phyloP scores from a whole-genome alignment of 176 grass and related monocot genomes.

The Ensete ventricosum region DNA sequence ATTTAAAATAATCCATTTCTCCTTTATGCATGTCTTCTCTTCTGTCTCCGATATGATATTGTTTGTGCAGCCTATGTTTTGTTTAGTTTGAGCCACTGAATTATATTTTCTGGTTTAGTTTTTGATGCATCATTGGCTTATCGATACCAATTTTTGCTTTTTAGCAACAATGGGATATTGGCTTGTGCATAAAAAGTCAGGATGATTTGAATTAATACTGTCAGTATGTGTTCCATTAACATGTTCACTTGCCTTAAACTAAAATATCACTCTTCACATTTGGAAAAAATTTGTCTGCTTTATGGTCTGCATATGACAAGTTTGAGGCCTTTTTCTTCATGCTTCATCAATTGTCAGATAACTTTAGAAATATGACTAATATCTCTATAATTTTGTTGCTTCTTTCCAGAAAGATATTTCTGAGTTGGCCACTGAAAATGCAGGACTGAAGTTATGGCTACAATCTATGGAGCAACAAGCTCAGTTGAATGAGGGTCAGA shows the following conservation, averaged over 20 bases:
- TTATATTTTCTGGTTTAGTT: not conserved
- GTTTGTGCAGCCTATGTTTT: not conserved
- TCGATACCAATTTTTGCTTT: not conserved
- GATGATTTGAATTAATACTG: not conserved
- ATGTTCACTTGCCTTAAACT: not conserved
- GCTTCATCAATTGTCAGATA: not conserved
- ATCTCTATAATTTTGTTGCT: not conserved
- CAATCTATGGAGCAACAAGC: constrained; percentile 98
- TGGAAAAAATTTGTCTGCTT: not conserved
- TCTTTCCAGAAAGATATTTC: constrained; percentile 83
- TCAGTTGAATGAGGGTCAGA: constrained; percentile 76
- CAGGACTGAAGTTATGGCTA: constrained; percentile 91
- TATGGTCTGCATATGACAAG: not conserved
- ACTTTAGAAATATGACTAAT: not conserved
- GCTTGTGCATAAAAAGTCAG: not conserved
- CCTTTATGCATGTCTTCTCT: not conserved
- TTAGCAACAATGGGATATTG: not conserved
- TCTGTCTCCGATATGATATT: not conserved
- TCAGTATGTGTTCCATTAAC: too few relatives aligned
- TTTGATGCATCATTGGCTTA: not conserved
- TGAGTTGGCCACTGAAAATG: constrained; percentile 90
- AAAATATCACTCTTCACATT: not conserved
- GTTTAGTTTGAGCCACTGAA: not conserved
- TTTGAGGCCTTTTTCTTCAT: not conserved
- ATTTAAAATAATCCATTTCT: not conserved